Evolutionary conservation across 495 filamentous ascomycete genomes (phyloP).

Genomic region (Penicillium lagena): DNA sequence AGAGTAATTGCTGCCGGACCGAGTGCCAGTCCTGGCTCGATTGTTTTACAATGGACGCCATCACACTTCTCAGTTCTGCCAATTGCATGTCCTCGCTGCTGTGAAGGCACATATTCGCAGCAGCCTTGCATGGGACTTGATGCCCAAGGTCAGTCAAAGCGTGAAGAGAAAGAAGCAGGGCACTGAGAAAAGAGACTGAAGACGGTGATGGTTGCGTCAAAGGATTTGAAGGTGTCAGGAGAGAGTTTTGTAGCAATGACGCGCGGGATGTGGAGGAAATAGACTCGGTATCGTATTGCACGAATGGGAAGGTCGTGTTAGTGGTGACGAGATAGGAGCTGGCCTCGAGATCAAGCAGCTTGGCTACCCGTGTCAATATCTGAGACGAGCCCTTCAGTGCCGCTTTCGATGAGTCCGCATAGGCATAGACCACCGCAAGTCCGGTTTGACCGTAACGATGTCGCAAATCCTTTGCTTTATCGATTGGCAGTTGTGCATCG

Average conservation of each 20-base stretch:
- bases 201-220: slow-evolving; percentile 59
- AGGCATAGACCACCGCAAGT: slow-evolving; percentile 66
- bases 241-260: slow-evolving; percentile 44
- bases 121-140: slow-evolving; percentile 50
- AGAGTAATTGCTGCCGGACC: slow-evolving; percentile 62
- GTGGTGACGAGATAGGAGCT: slow-evolving; percentile 28
- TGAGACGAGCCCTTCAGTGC: slow-evolving; percentile 56
- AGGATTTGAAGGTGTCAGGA: slow-evolving; percentile 57
- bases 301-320: slow-evolving; percentile 17
- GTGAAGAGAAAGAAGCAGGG: slow-evolving; percentile 61
- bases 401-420: slow-evolving; percentile 50
- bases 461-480: slow-evolving; percentile 47
- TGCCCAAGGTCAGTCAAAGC: slow-evolving; percentile 56
- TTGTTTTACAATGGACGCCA: slow-evolving; percentile 46
- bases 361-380: slow-evolving; percentile 54
- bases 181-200: slow-evolving; percentile 59
- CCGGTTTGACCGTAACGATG: slow-evolving; percentile 64
- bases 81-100: slow-evolving; percentile 57
- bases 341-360: slow-evolving; percentile 54
- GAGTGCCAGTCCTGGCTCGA: slow-evolving; percentile 64
- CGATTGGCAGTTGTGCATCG: slow-evolving; percentile 39
- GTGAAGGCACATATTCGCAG: slow-evolving; percentile 35
- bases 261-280: slow-evolving; percentile 40
- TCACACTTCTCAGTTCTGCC: slow-evolving; percentile 53
- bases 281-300: slow-evolving; percentile 26